Evolutionary conservation across 768 basidiomycete genomes (phyloP).

Genomic region (Kwoniella shandongensis): DNA sequence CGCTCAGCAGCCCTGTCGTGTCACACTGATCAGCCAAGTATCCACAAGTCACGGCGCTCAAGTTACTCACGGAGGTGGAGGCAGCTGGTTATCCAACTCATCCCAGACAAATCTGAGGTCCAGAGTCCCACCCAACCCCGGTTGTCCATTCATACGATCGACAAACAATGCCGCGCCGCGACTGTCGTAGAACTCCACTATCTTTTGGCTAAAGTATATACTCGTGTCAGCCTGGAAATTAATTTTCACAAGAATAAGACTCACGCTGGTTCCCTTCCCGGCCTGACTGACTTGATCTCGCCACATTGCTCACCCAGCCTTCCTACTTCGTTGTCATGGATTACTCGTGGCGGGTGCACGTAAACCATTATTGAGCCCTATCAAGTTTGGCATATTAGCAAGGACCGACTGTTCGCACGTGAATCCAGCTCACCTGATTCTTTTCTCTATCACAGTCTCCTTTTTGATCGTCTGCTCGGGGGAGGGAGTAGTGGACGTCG

Average conservation of each 20-base stretch:
- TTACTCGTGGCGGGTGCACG: slow-evolving; percentile 66
- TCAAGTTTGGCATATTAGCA: background rate
- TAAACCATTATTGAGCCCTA: slow-evolving; percentile 84
- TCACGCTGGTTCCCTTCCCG: slow-evolving; percentile 47
- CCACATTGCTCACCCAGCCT: slow-evolving; percentile 85
- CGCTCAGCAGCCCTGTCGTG: background rate
- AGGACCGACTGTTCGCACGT: background rate
- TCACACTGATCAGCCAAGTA: slow-evolving; percentile 5
- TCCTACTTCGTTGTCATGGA: slow-evolving; percentile 82
- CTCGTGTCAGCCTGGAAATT: slow-evolving; percentile 45
- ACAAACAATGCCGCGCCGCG: slow-evolving; percentile 76
- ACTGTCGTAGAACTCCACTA: slow-evolving; percentile 87
- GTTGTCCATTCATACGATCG: slow-evolving; percentile 75
- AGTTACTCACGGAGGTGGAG: slow-evolving; percentile 56
- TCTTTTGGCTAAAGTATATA: slow-evolving; percentile 65
- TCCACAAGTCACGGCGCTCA: slow-evolving; percentile 23
- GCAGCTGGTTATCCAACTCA: slow-evolving; percentile 60
- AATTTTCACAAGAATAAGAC: slow-evolving; percentile 59
- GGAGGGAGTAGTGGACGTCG: slow-evolving; percentile 96
- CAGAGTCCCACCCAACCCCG: slow-evolving; percentile 80
- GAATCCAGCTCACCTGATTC: slow-evolving; percentile 65
- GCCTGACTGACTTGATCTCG: slow-evolving; percentile 77
- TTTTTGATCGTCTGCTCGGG: slow-evolving; percentile 75
- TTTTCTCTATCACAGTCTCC: slow-evolving; percentile 68
- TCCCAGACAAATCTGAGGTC: slow-evolving; percentile 88